Base-by-base conservation (phyloP, 2,329 filamentous ascomycete genomes). In the Colletotrichum cereale region DNA sequence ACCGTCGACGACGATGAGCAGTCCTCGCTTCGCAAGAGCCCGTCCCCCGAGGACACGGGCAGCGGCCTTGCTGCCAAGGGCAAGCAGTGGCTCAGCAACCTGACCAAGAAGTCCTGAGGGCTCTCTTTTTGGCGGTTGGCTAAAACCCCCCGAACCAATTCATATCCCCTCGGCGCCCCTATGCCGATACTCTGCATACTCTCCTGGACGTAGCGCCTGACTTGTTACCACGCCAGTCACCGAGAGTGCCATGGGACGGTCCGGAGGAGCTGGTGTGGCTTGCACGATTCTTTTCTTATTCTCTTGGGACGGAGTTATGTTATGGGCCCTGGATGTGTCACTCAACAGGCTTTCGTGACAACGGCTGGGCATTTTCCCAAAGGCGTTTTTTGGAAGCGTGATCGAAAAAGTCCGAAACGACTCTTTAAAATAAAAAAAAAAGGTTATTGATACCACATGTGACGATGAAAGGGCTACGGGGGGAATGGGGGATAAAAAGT, bases 41-140 rank as follows among this genome's bases (percentile, higher is more conserved):
- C 65, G 21, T 68, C 57, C 44, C 68, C 29, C 48, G 62, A 57
- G 50, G 75, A 75, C 62, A 75, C 71, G 69, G 71, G 74, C 64
- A 76, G 75, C 58, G 76, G 77, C 26, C 75, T 84, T 61, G 81
- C 81, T 4, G 76, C 81, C 73, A 86, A 85, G 79, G 82, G 85
- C 74, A 87, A 84, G 80, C 83, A 83, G 73, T 84, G 84, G 81
- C 82, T 87, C 69, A 83, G 83, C 73, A 84, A 83, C 81, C 81
- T 87, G 68, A 82, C 87, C 74, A 87, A 85, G 80, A 86, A 85
- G 81, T 78, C 78, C 8, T 83, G 82, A 73, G 82, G 69, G 38
- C 38, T 42, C 21, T 21, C 40, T 62, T 24, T n/a, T 16, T n/a
- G 44, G 47, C 21, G 24, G n/a, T 40, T 36, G 47, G 24, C 29